A percentile compares a stretch with the other conserved stretches of the same genome.
Evolutionary conservation across 257 asterid genomes (phyloP).

Genomic region (Mentha longifolia): DNA sequence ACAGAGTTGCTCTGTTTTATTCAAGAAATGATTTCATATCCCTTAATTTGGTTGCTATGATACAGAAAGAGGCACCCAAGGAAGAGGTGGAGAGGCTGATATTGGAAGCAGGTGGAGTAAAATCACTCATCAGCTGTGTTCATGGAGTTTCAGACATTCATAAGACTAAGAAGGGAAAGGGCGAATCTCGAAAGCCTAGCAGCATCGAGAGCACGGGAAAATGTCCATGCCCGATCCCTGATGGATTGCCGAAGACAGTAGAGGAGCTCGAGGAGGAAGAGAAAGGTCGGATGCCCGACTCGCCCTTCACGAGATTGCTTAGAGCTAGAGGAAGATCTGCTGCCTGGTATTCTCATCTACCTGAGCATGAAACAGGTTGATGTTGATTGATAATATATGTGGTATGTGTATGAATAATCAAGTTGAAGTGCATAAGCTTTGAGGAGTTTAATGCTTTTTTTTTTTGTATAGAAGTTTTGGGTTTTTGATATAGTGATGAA

Average conservation of each 20-base stretch:
- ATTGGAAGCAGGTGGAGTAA: conserved; percentile 74
- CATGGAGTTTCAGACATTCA: conserved; percentile 73
- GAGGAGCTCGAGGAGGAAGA: conserved; percentile 94
- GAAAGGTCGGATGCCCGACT: conserved; percentile 81
- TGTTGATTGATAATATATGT: not conserved
- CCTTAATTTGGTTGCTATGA: not conserved
- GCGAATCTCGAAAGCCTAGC: conserved; percentile 25
- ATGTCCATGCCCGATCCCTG: conserved; percentile 65
- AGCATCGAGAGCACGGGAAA: conserved; percentile 16
- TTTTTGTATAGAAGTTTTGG: conserved; percentile 11
- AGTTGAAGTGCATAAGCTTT: too few species aligned
- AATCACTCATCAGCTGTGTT: conserved; percentile 71
- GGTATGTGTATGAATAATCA: too few species aligned
- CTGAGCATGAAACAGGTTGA: conserved; percentile 56
- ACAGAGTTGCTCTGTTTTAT: not conserved
- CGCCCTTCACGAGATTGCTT: conserved; percentile 80
- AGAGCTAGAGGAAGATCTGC: conserved; percentile 70
- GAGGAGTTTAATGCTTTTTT: not conserved
- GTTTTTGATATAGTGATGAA: not conserved
- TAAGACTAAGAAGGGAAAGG: conserved; percentile 48
- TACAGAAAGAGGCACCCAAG: conserved; percentile 79
- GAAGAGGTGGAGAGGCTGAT: conserved; percentile 84
- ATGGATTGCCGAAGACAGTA: conserved; percentile 77
- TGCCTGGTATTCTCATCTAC: conserved; percentile 78
- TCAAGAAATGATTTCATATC: not conserved